These are phyloP conservation scores for Avicennia marina DNA, from an alignment of 257 asterid genomes.

Conservation along the genomic window DNA sequence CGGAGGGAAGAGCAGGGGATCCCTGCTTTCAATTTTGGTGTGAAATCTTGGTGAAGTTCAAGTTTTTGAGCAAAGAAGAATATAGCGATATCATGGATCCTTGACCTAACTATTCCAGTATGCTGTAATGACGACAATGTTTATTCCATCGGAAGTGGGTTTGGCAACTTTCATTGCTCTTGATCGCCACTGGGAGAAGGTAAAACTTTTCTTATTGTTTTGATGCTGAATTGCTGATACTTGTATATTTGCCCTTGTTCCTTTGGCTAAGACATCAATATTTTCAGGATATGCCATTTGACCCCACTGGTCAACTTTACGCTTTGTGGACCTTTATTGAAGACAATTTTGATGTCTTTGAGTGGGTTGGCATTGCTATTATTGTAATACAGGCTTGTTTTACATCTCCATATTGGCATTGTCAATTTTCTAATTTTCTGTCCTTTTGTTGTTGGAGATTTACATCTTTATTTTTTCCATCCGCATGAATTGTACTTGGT, in stretches of 20 bases:
- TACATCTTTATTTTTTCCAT: no score
- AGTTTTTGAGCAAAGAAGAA: slow-evolving; percentile 2
- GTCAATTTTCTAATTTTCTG: not conserved
- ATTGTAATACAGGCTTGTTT: slow-evolving; percentile 65
- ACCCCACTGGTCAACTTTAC: slow-evolving; percentile 84
- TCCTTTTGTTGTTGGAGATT: no score
- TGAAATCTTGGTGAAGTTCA: not conserved
- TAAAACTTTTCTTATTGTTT: slow-evolving; percentile 25
- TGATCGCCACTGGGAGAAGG: slow-evolving; percentile 80
- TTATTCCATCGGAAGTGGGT: slow-evolving; percentile 56
- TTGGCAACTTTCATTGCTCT: slow-evolving; percentile 65
- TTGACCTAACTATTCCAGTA: slow-evolving; percentile 50
- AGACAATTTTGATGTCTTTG: slow-evolving; percentile 54
- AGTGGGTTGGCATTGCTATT: slow-evolving; percentile 65
- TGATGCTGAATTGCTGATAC: no score
- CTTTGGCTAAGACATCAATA: slow-evolving; percentile 2
- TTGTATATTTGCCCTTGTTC: slow-evolving; percentile 11
- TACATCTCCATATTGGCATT: slow-evolving; percentile 16
- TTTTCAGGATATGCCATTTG: slow-evolving; percentile 71
- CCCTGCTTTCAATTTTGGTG: not conserved
- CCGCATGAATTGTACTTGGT: no score
- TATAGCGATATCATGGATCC: slow-evolving; percentile 22
- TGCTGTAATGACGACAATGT: slow-evolving; percentile 42
- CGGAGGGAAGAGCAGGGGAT: not conserved
- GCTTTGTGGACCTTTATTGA: slow-evolving; percentile 41